phyloP scores from a whole-genome alignment of 305 asterid species.

The Fraxinus greggii region DNA sequence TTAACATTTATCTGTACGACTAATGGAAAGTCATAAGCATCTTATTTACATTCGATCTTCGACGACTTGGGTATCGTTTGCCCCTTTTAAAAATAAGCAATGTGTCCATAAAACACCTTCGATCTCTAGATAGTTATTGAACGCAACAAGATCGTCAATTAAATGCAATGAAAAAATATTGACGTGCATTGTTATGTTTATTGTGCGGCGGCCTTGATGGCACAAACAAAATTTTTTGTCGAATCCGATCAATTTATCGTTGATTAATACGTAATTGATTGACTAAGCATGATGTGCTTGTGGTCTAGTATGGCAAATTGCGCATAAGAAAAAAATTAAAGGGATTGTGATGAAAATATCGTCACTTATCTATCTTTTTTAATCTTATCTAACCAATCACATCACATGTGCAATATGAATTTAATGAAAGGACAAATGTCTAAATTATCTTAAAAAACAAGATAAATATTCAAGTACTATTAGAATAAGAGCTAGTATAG shows the following conservation, averaged over 20 bases:
- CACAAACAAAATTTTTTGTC: no score
- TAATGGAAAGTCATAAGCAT: no score
- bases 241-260: not conserved
- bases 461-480: not conserved
- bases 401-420: not conserved
- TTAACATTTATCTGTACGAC: no score
- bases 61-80: no score
- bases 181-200: not conserved
- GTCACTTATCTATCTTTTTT: not conserved
- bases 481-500: no score
- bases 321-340: not conserved
- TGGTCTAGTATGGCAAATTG: not conserved
- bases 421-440: not conserved
- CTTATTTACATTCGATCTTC: no score
- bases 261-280: not conserved
- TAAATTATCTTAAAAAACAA: not conserved
- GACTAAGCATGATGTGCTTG: not conserved
- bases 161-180: no score
- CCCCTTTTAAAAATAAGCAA: no score
- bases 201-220: not conserved
- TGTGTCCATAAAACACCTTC: no score
- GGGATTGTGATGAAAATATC: not conserved
- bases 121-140: no score
- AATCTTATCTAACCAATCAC: not conserved
- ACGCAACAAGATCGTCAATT: no score